Evolutionary conservation across 257 asterid species (phyloP).

Genomic region (Solanum okadae): DNA sequence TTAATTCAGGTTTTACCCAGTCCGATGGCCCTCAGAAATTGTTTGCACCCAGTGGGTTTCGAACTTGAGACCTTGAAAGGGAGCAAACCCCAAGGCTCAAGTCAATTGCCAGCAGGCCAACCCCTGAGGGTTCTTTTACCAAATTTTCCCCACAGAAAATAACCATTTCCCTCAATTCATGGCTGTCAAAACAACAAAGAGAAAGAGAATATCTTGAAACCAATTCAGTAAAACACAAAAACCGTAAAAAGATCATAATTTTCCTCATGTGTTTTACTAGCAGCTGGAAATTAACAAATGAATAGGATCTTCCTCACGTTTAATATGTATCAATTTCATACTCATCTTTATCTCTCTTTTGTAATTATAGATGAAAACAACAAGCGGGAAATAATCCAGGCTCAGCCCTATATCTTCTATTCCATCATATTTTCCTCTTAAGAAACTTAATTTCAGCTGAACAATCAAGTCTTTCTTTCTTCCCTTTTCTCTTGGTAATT

Average conservation of each 20-base stretch:
- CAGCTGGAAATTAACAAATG: not conserved
- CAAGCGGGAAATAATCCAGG: not conserved
- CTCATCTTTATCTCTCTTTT: not conserved
- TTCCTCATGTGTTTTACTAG: not conserved
- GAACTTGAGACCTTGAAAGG: no score
- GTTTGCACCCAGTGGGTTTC: no score
- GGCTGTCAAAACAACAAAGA: not conserved
- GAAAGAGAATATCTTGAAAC: not conserved
- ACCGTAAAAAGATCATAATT: not conserved
- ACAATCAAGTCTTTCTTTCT: not conserved
- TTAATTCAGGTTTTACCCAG: no score
- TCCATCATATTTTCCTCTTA: not conserved
- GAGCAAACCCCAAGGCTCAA: no score
- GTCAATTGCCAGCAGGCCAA: no score
- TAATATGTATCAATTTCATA: not conserved
- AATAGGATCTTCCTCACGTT: not conserved
- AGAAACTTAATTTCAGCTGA: not conserved
- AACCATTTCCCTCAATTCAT: not conserved
- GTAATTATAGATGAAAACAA: not conserved
- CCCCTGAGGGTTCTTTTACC: no score
- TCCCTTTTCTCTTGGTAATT: not conserved
- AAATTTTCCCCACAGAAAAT: not conserved
- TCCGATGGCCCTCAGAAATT: no score
- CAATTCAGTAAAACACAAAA: not conserved
- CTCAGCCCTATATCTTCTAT: not conserved